Base-by-base conservation (phyloP, 345 rosid species). In the Rhodamnia argentea region DNA sequence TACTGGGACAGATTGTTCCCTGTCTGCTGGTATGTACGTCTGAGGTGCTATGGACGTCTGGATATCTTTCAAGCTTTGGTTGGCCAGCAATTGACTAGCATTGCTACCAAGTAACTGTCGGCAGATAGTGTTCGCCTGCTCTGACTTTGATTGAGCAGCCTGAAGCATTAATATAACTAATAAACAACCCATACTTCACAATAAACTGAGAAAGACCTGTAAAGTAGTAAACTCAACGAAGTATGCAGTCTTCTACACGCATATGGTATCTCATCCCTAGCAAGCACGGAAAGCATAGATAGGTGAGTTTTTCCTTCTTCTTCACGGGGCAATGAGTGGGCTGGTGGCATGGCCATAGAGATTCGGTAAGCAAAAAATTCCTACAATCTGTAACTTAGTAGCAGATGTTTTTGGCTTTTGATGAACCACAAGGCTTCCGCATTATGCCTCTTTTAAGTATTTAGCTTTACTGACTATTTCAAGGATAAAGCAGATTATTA, bases 1-100 rank as follows among this genome's bases (percentile, higher is more conserved):
- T 60, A 92, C 90, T 24, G 95, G 94, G 82, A 92, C 93, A 24
- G 96, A 90, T 40, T 94, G 96, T 88, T 96, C 95, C 76, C 88
- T 88, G 42, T 92, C 89, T 58, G 89, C 90, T 42, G 93, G 87
- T 44, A 86, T 83, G 87, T 88, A 92, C 91, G 88, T 92, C 89
- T 86, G 91, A 23, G 92, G 89, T 84, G 91, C 88, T 83, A 83
- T 54, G 26, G 91, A 90, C 53, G 88, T 83, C 15, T 74, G 90
- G 82, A 85, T 88, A 85, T 90, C 96, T 89, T 94, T 94, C 50
- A 89, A 87, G 86, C 88, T 90, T 84, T 90, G 91, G 86, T 92
- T 92, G 53, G 86, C 89, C 13, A 87, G 89, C 83, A 90, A 86
- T 87, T 86, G 91, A 18, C 84, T 86, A 86, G 86, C 86, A 85